phyloP scores from a whole-genome alignment of 495 filamentous ascomycete species.

The Lophiostoma macrostomum region DNA sequence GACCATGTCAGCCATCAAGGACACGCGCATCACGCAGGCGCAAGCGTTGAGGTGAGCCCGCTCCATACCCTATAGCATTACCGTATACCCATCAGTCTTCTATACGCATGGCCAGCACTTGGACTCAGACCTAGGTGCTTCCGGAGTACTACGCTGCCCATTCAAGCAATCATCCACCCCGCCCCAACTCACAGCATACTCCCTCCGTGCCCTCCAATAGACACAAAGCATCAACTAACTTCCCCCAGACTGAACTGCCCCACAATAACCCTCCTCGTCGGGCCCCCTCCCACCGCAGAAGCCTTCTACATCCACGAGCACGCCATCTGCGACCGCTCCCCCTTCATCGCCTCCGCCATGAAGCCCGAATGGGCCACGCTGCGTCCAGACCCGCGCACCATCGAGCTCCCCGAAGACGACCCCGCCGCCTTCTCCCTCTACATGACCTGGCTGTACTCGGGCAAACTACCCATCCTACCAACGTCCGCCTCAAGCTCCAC shows the following conservation, averaged over 20 bases:
- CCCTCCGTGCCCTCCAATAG: background rate
- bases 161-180: too few species aligned
- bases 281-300: background rate
- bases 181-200: too few species aligned
- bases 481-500: too few species aligned
- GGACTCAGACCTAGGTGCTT: too few species aligned
- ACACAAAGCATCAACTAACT: background rate
- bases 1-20: background rate
- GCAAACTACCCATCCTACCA: conserved; percentile 15
- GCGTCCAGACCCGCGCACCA: conserved; percentile 1
- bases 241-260: conserved; percentile 10
- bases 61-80: background rate
- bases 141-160: too few species aligned
- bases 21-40: background rate
- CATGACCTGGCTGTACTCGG: conserved; percentile 20
- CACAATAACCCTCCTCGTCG: conserved; percentile 10
- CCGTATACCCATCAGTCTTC: too few species aligned
- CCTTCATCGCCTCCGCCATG: conserved; percentile 23
- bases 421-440: conserved; percentile 23
- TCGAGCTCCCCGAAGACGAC: conserved; percentile 20
- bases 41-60: background rate
- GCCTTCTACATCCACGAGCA: conserved; percentile 22
- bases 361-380: conserved; percentile 16
- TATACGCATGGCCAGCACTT: too few species aligned
- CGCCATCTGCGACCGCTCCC: conserved; percentile 13